Conservation (phyloP, 257 asterid genomes). For the Solanum paucissectum region DNA sequence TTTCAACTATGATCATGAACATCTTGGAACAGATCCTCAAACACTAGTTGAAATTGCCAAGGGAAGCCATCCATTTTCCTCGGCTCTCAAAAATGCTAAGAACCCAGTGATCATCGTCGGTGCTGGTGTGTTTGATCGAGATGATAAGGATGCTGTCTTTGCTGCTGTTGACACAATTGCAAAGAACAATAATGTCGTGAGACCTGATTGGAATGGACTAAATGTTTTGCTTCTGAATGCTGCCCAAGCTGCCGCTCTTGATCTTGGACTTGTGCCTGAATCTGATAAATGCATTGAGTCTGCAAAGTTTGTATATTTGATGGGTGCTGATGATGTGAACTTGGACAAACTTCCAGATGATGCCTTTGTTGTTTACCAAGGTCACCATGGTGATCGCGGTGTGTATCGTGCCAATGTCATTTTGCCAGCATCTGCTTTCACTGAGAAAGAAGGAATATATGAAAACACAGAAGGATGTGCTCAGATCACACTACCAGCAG, state of each 20-base stretch:
- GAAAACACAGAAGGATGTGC: conserved; percentile 90
- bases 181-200: conserved; percentile 47
- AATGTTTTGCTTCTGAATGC: conserved; percentile 73
- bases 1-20: conserved; percentile 83
- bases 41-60: conserved; percentile 62
- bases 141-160: conserved; percentile 75
- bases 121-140: conserved; percentile 66
- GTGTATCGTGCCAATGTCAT: conserved; percentile 96
- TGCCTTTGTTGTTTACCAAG: conserved; percentile 96
- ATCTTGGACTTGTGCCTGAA: conserved; percentile 91
- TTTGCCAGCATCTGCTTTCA: conserved; percentile 84
- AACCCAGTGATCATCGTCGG: conserved; percentile 83
- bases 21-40: conserved; percentile 79
- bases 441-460: conserved; percentile 89
- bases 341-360: conserved; percentile 71
- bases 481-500: conserved; percentile 83
- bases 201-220: conserved; percentile 87
- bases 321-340: conserved; percentile 91
- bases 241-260: conserved; percentile 97
- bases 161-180: conserved; percentile 60
- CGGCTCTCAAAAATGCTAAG: conserved; percentile 62
- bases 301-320: conserved; percentile 73
- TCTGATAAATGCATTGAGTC: conserved; percentile 59
- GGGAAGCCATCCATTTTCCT: conserved; percentile 68
- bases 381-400: conserved; percentile 85